A percentile compares a stretch with the other conserved stretches of the same genome.
Evolutionary conservation across 2,329 filamentous ascomycete species (phyloP).

Genomic region (Sarocladium kiliense): DNA sequence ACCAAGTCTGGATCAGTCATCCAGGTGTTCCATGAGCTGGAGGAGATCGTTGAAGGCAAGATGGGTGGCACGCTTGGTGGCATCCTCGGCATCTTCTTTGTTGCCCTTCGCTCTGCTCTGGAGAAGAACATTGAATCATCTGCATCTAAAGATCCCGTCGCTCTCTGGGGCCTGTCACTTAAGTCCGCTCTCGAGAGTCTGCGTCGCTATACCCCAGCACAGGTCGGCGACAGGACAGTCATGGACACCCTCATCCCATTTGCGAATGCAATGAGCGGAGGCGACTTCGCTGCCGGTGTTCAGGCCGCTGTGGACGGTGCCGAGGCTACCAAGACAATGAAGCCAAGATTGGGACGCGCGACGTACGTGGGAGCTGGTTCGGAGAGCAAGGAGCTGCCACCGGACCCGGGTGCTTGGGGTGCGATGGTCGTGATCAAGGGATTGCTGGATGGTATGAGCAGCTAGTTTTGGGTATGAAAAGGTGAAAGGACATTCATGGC

Average conservation of each 20-base stretch:
- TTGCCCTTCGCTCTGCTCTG: constrained; percentile 38
- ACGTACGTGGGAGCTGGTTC: constrained; percentile 60
- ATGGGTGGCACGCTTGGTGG: constrained; percentile 50
- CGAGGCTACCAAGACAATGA: constrained; percentile 59
- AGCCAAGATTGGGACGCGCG: constrained; percentile 59
- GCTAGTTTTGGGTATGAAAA: background rate
- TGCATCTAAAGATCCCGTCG: constrained; percentile 25
- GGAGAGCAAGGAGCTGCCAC: constrained; percentile 48
- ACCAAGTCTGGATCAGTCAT: constrained; percentile 38
- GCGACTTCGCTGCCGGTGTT: constrained; percentile 51
- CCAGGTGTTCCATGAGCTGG: constrained; percentile 41
- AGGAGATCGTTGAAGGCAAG: constrained; percentile 50
- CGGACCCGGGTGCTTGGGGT: constrained; percentile 68
- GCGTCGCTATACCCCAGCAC: constrained; percentile 48
- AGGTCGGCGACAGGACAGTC: constrained; percentile 50
- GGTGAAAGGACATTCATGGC: background rate
- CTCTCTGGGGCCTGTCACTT: constrained; percentile 40
- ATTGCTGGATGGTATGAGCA: constrained; percentile 21
- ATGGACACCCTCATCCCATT: constrained; percentile 55
- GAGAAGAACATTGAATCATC: constrained; percentile 27
- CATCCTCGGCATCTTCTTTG: constrained; percentile 50
- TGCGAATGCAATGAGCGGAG: constrained; percentile 38
- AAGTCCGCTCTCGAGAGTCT: constrained; percentile 39
- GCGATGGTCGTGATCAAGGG: constrained; percentile 51
- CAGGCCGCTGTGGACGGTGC: constrained; percentile 54